A percentile compares a stretch with the other conserved stretches of the same genome.
Conservation (phyloP, 78 protist species). For the Paratrimastix pyriformis region DNA sequence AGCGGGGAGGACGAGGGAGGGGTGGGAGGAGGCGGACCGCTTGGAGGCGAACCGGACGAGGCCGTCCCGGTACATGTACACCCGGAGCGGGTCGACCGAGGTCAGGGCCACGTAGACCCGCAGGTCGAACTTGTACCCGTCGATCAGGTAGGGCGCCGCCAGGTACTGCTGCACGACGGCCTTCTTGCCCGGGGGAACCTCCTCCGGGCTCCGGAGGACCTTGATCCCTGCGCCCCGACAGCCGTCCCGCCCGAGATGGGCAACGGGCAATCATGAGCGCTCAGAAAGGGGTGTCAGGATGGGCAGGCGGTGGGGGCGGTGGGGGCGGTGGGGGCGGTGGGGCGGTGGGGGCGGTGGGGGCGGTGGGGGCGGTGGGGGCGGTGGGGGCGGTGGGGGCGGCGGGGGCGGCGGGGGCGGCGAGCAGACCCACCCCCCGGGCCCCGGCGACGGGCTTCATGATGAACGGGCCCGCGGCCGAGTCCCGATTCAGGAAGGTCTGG, state of each 20-base stretch:
- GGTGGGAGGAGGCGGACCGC: neutral
- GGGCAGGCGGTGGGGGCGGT: too few species aligned
- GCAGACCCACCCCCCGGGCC: neutral
- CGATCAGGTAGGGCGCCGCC: slow-evolving; percentile 53
- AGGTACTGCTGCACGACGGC: slow-evolving; percentile 40
- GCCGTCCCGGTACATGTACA: slow-evolving; percentile 42
- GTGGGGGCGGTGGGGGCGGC: too few species aligned
- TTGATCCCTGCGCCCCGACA: slow-evolving; percentile 6
- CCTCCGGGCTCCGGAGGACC: neutral
- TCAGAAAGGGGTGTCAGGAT: too few species aligned
- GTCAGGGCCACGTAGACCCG: slow-evolving; percentile 60
- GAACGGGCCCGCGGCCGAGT: too few species aligned
- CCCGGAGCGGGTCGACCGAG: slow-evolving; percentile 38
- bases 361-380: too few species aligned
- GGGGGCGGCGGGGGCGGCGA: too few species aligned
- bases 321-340: too few species aligned
- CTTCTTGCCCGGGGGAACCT: neutral
- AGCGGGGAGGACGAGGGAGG: too few species aligned
- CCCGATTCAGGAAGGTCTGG: neutral
- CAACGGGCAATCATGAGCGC: too few species aligned
- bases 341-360: too few species aligned
- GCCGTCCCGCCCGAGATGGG: too few species aligned
- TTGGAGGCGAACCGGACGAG: slow-evolving; percentile 46
- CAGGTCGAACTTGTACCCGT: slow-evolving; percentile 71
- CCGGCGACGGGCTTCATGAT: slow-evolving; percentile 12